phyloP scores from a whole-genome alignment of 371 early-diverging fungal species.

The Fennellomyces sp. region DNA sequence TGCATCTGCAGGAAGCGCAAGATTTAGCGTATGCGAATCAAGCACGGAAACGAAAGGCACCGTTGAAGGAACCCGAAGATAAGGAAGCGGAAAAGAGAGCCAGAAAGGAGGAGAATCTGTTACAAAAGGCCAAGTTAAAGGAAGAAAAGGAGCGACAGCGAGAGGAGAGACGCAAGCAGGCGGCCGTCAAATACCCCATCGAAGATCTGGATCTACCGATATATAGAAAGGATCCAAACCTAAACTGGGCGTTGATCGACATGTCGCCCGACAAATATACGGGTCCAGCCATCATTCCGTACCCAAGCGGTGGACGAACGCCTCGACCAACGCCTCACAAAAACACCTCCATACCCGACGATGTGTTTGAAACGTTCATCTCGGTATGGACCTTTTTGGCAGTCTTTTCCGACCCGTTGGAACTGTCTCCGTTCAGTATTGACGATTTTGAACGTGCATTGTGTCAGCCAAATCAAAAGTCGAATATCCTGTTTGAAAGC shows the following conservation, averaged over 20 bases:
- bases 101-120: conserved; percentile 40
- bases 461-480: conserved; percentile 29
- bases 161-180: conserved; percentile 37
- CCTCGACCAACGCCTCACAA: conserved; percentile 33
- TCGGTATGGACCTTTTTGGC: conserved; percentile 44
- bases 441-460: conserved; percentile 49
- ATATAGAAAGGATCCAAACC: conserved; percentile 49
- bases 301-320: conserved; percentile 43
- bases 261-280: conserved; percentile 36
- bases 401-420: conserved; percentile 46
- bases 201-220: conserved; percentile 64
- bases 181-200: conserved; percentile 61
- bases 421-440: conserved; percentile 36
- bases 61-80: conserved; percentile 30
- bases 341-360: conserved; percentile 24
- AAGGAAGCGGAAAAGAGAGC: conserved; percentile 44
- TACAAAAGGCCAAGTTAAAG: conserved; percentile 40
- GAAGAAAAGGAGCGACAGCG: conserved; percentile 40
- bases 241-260: conserved; percentile 46
- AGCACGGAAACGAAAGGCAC: conserved; percentile 29
- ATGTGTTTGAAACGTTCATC: conserved; percentile 35
- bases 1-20: conserved; percentile 44
- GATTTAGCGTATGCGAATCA: conserved; percentile 36
- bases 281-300: conserved; percentile 29
- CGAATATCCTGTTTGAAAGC: conserved; percentile 35